Base-by-base conservation (phyloP, 2,329 filamentous ascomycete genomes). In the Colletotrichum destructivum region DNA sequence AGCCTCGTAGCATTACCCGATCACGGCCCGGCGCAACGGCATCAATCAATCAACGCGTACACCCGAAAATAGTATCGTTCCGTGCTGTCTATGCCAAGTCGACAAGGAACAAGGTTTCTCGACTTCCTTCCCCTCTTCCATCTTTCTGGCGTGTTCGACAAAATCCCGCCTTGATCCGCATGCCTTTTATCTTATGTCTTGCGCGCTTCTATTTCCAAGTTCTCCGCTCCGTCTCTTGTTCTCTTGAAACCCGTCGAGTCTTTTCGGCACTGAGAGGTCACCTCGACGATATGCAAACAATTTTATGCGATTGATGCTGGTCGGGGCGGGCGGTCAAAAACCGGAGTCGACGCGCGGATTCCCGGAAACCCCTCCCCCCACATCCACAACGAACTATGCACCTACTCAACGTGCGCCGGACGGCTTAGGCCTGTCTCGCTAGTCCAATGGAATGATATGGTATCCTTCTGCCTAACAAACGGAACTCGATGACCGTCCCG, bases 281-380 rank as follows among this genome's bases (percentile, higher is more conserved):
- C n/a, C 18, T 21, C 13, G 13, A 49, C 12, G 16, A 47, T 23
- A 31, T 51, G 60, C 44, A 9, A 38, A 9, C 23, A 44, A 18
- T 44, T 51, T 51, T 9, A 54, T 66, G 55, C 54, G 16, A 40
- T 2, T 52, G 35, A 46, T 69, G 52, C 11, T 8, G 31, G 31
- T 35, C 31, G 31, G 31, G 15, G 7, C 21, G 51, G 47, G 44
- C 26, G 26, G 46, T 51, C 21, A 55, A 40, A 15, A 47, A 13
- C 15, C 31, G 62, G 44, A 44, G 44, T 55, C 35, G 49, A 70
- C 62, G 62, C 63, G 49, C 56, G 62, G 63, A 56, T 52, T 56
- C 63, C 40, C 42, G 13, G 16, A 35, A 35, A 35, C 13, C 13
- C 2, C n/a, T 16, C 35, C 49, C 49, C 62, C 31, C 54, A 54